Base-by-base conservation (phyloP, 345 rosid genomes). In the Balakata baccata region DNA sequence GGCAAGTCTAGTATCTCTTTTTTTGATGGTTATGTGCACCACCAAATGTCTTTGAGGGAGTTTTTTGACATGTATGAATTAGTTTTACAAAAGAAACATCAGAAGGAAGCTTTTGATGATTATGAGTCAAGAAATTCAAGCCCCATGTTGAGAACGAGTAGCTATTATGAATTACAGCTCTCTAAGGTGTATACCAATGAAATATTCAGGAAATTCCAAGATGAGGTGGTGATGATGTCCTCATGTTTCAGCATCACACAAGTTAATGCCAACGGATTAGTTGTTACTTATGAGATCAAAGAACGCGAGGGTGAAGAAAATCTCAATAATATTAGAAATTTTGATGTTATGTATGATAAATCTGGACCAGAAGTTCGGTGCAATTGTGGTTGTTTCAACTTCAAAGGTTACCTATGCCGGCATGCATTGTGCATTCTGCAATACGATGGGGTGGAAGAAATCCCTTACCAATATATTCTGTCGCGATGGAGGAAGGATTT, bases 171-270 rank as follows among this genome's bases (percentile, higher is more conserved):
- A 90, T 64, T 85, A 78, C 98, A 92, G 85, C 89, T 94, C 68
- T 89, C 93, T 4, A 88, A 79, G 74, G 63, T 88, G 53, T 94
- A 88, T 79, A 87, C 96, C 5, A 86, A 84, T 63, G 88, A 85
- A 68, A 78, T 89, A 75, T 89, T 94, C 85, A 81, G 75, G 84
- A 92, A 82, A 67, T 92, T 91, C 82, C 98, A 92, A 81, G 74
- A 79, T 11, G 96, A 94, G 84, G 92, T 92, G 9, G 92, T 84
- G 83, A 93, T 89, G 87, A 94, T 91, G 92, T 90, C 87, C 63
- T 90, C 93, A 17, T 94, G 98, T 78, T 90, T 89, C 74, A 83
- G 92, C 78, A 88, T 97, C 13, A 86, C 90, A 6, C 96, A 91
- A 79, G 16, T 90, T 41, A 91, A 88, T 57, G 77, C 83, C 2